Conservation (phyloP, 805 yeast genomes). For the Groenewaldozyma salmanticensis region DNA sequence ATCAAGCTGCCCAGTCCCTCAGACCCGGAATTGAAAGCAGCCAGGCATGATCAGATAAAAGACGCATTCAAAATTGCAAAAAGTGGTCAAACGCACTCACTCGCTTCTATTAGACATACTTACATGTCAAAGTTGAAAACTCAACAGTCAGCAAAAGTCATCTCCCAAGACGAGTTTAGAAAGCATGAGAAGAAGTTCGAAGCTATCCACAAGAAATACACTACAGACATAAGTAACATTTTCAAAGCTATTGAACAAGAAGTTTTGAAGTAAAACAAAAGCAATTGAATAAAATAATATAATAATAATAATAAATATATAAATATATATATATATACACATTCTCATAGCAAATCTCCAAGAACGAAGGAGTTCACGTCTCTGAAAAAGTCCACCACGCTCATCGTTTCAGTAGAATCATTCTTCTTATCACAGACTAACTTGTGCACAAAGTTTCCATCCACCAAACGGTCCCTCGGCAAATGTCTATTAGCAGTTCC, state of each 20-base stretch:
- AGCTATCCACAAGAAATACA: slow-evolving; percentile 54
- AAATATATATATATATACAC: slow-evolving; percentile 2
- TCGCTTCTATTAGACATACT: slow-evolving; percentile 49
- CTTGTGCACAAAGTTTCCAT: no score
- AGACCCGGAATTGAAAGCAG: slow-evolving; percentile 17
- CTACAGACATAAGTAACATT: no score
- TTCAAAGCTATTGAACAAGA: background rate
- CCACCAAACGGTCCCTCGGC: no score
- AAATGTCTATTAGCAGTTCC: no score
- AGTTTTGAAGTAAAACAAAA: background rate
- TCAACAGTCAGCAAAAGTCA: slow-evolving; percentile 42
- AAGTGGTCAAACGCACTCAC: slow-evolving; percentile 26
- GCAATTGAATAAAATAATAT: background rate
- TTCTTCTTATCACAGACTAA: no score
- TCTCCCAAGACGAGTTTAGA: slow-evolving; percentile 31
- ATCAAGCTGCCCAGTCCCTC: background rate
- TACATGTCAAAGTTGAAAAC: slow-evolving; percentile 47
- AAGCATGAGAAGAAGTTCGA: slow-evolving; percentile 56
- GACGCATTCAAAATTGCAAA: slow-evolving; percentile 32
- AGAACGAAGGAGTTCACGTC: background rate
- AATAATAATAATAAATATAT: background rate
- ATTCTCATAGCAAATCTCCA: background rate
- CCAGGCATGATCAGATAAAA: slow-evolving; percentile 51
- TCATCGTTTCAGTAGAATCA: no score
- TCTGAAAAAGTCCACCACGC: no score